phyloP scores from a whole-genome alignment of 1,284 basidiomycete genomes.

The Cryptococcus depauperatus region DNA sequence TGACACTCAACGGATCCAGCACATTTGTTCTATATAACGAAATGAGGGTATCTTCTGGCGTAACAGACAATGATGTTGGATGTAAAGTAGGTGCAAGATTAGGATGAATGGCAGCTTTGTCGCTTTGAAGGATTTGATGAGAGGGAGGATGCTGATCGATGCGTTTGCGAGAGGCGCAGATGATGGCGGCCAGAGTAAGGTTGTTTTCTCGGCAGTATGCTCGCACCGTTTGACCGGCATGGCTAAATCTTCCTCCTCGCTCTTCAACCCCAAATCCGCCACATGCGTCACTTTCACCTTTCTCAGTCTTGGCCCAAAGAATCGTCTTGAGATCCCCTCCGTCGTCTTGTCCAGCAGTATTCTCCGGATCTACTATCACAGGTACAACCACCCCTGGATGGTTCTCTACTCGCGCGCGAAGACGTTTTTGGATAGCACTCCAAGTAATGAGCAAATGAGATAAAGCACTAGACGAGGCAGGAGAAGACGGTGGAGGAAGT shows the following conservation, averaged over 20 bases:
- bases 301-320: conserved; percentile 1
- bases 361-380: conserved; percentile 34
- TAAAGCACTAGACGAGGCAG: conserved; percentile 24
- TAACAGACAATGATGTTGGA: conserved; percentile 14
- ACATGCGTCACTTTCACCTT: background rate
- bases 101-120: background rate
- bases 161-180: conserved; percentile 17
- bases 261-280: conserved; percentile 2
- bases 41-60: conserved; percentile 29
- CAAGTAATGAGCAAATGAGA: conserved; percentile 33
- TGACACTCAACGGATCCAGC: conserved; percentile 32
- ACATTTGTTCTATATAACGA: conserved; percentile 30
- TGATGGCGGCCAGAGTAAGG: conserved; percentile 27
- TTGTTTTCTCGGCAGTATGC: conserved; percentile 35
- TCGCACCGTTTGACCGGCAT: conserved; percentile 38
- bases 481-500: conserved; percentile 19
- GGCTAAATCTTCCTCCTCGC: conserved; percentile 20
- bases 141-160: background rate
- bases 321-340: background rate
- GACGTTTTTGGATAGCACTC: conserved; percentile 33
- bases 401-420: conserved; percentile 20
- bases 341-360: background rate
- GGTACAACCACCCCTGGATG: conserved; percentile 37
- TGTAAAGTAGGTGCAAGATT: conserved; percentile 3
- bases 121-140: background rate